These are phyloP conservation scores for Dillenia suffruticosa DNA, from an alignment of 164 flowering plant species.

Conservation along the genomic window DNA sequence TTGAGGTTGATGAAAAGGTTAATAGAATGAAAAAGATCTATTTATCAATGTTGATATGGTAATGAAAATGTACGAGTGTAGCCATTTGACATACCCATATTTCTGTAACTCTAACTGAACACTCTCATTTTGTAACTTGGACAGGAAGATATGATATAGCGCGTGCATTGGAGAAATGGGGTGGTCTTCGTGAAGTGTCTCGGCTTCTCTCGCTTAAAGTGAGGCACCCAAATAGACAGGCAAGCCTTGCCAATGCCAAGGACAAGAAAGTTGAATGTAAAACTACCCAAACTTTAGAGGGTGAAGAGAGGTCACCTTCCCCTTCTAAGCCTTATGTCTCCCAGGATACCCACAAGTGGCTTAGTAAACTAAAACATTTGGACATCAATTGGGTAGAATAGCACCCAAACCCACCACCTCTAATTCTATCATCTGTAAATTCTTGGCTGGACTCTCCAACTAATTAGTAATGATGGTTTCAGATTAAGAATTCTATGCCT, in stretches of 20 bases:
- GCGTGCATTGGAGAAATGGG: slow-evolving; percentile 96
- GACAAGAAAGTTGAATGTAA: slow-evolving; percentile 39
- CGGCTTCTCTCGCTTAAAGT: slow-evolving; percentile 74
- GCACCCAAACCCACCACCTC: neutral
- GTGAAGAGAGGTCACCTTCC: slow-evolving; percentile 25
- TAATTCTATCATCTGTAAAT: no score
- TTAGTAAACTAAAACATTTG: slow-evolving; percentile 49
- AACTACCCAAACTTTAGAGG: slow-evolving; percentile 11
- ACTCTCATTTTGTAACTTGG: neutral
- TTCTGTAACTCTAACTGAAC: no score
- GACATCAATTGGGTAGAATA: slow-evolving; percentile 77
- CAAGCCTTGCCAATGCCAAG: slow-evolving; percentile 22
- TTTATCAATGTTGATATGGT: no score
- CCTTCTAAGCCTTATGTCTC: slow-evolving; percentile 38
- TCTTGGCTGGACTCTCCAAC: no score
- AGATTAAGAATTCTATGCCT: no score
- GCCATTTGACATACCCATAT: no score
- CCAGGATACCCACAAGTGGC: slow-evolving; percentile 80
- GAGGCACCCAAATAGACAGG: slow-evolving; percentile 62
- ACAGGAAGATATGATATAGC: slow-evolving; percentile 94
- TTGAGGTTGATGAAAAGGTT: no score
- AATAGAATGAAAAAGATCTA: no score
- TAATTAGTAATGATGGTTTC: no score
- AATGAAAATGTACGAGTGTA: no score
- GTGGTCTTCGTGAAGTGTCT: slow-evolving; percentile 92